Percentiles rank a stretch among this genome's conserved stretches.
phyloP scores from a whole-genome alignment of 2,329 filamentous ascomycete species.

The Xylaria sp. region DNA sequence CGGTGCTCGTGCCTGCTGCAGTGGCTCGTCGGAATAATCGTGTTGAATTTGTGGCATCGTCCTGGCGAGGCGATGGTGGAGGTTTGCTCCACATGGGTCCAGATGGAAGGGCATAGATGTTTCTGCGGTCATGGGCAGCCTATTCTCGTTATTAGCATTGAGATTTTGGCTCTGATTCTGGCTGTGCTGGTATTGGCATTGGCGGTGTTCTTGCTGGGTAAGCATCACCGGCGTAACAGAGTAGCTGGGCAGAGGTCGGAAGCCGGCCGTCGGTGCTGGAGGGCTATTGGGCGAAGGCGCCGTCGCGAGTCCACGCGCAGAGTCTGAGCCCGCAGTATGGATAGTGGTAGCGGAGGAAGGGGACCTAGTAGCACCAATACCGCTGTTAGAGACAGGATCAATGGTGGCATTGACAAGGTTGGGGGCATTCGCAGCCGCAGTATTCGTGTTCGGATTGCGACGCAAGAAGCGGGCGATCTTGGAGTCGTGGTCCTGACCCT shows the following conservation, averaged over 20 bases:
- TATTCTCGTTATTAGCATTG: background rate
- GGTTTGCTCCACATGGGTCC: background rate
- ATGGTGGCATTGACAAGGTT: background rate
- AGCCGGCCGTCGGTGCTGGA: background rate
- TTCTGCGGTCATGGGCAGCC: too few species aligned
- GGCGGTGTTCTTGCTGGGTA: background rate
- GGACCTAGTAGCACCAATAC: too few species aligned
- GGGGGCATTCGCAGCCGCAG: background rate
- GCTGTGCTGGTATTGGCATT: background rate
- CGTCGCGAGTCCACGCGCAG: background rate
- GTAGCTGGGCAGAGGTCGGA: background rate
- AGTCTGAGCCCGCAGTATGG: background rate
- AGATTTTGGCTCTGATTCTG: background rate
- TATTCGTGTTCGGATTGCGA: too few species aligned
- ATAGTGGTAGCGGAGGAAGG: background rate
- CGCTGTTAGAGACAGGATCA: too few species aligned
- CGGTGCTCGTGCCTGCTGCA: too few species aligned
- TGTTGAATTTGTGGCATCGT: background rate
- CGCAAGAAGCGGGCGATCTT: constrained; percentile 20
- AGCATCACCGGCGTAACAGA: background rate
- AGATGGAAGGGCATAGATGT: background rate
- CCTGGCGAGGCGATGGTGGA: too few species aligned
- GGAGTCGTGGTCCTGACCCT: constrained; percentile 13
- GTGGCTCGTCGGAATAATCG: background rate
- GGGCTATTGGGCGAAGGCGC: background rate